Evolutionary conservation across 177 flowering plant genomes (phyloP), one percentile per base, ranked within the genome.

Genomic region (Vitis hybrid): DNA sequence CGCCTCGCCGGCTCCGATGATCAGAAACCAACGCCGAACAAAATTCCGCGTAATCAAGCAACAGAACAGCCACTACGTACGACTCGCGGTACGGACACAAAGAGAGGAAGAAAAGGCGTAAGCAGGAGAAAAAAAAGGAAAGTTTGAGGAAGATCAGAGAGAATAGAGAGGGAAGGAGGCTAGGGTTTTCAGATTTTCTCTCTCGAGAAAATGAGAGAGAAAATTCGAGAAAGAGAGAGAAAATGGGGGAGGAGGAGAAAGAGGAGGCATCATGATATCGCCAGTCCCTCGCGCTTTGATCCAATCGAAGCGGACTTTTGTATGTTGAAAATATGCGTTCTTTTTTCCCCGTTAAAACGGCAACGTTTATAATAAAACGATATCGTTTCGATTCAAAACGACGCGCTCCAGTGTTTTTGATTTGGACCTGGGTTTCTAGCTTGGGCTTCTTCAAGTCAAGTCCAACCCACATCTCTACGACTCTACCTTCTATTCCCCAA

Each of bases 251-350:
- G 64, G 22, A 3, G 55, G 60, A 11, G 15, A 19, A 2, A 67
- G n/a, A 16, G 61, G 72, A 62, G 65, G 56, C 15, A 53, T 70
- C 61, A 64, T 55, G 58, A 68, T 60, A 60, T 57, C 57, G 50
- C 26, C 70, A 70, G 77, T 62, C 51, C 26, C 29, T 55, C 66
- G 55, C 66, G 74, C 74, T 75, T 70, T 66, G 70, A 66, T 65
- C 74, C 70, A 75, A 70, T 70, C 77, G 74, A 75, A 68, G 63
- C 12, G 69, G 22, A 33, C 45, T 33, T 33, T 33, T 33, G 45
- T 33, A 33, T 33, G 45, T 33, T 33, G 45, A 33, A 33, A 33
- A 33, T 33, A 33, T 33, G 45, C 45, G 45, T 33, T 33, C 45
- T 33, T 33, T 33, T 22, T 33, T 6, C 45, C 45, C 45, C 45